Base-by-base conservation (phyloP, 192 early-diverging fungal species). In the Gamsiella multidivaricata region DNA sequence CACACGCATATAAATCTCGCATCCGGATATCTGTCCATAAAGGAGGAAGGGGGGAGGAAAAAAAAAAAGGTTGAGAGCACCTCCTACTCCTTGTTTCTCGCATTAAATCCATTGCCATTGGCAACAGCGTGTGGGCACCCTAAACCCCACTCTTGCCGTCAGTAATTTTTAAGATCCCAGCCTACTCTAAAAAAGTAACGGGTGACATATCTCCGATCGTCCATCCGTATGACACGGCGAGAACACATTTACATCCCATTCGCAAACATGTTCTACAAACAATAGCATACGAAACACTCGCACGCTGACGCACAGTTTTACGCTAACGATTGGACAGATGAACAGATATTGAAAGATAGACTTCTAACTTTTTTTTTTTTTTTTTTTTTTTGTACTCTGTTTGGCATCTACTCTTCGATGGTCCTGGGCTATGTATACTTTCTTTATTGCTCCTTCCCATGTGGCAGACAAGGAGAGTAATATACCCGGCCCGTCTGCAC, bases 331-430 rank as follows among this genome's bases (percentile, higher is more conserved):
- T 5, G 22, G 31, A 55, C 15, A 36, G 15, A 20, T 18, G n/a
- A 18, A 46, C 17, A 18, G 17, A 46, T 18, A 18, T 12, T 5
- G n/a, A 18, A 10, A 18, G n/a, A 18, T 47, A 10, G 65, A 46
- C 42, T 57, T 33, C 54, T 54, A 60, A 53, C 58, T 60, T 71
- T 56, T 23, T 65, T 65, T 59, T 58, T 43, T 26, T 52, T 54
- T 41, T 37, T 74, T 36, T 55, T 25, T 34, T 43, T 45, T n/a
- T n/a, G n/a, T n/a, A n/a, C n/a, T n/a, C n/a, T n/a, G n/a, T n/a
- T n/a, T n/a, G n/a, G n/a, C n/a, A 20, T 57, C 34, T 36, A 45
- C 33, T 36, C 23, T 32, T 29, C 20, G 54, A 39, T 61, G 28
- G 55, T 60, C 52, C 59, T 49, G 53, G 70, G 54, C 54, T 64